Conservation (phyloP, 768 basidiomycete species). For the Agaricus sinodeliciosus region DNA sequence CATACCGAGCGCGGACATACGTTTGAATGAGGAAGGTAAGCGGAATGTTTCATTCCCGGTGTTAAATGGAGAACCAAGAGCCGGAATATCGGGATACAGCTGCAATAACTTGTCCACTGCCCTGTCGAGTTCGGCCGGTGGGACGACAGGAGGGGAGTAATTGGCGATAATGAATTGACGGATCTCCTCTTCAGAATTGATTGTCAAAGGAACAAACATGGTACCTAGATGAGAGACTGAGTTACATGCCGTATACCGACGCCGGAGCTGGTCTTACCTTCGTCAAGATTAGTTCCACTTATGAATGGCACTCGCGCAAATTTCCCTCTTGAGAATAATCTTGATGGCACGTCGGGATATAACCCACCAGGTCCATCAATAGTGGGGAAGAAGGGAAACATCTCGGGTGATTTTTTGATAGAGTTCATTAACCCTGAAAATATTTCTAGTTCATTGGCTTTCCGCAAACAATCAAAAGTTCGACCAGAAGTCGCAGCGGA, state of each 20-base stretch:
- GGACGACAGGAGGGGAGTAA: constrained; percentile 23
- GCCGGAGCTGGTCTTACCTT: constrained; percentile 25
- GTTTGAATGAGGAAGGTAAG: constrained; percentile 24
- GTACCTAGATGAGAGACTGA: constrained; percentile 22
- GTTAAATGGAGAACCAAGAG: constrained; percentile 37
- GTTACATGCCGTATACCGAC: background rate
- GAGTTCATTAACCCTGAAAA: constrained; percentile 14
- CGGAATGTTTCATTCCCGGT: constrained; percentile 42
- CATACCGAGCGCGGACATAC: constrained; percentile 23
- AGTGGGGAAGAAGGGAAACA: constrained; percentile 27
- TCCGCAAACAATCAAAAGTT: constrained; percentile 29
- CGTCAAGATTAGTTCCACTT: constrained; percentile 36
- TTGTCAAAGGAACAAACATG: constrained; percentile 21
- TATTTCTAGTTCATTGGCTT: constrained; percentile 19
- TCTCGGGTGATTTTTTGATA: constrained; percentile 12
- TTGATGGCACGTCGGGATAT: constrained; percentile 32
- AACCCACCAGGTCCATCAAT: constrained; percentile 36
- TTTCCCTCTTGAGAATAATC: constrained; percentile 18
- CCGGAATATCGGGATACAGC: constrained; percentile 35
- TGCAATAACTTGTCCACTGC: constrained; percentile 23
- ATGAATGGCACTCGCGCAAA: constrained; percentile 37
- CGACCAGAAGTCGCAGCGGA: constrained; percentile 17
- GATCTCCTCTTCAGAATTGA: constrained; percentile 20
- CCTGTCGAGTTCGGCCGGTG: constrained; percentile 14
- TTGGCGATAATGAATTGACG: constrained; percentile 19